These are phyloP conservation scores for Fusarium secorum DNA, from an alignment of 2,329 filamentous ascomycete genomes.

Conservation along the genomic window DNA sequence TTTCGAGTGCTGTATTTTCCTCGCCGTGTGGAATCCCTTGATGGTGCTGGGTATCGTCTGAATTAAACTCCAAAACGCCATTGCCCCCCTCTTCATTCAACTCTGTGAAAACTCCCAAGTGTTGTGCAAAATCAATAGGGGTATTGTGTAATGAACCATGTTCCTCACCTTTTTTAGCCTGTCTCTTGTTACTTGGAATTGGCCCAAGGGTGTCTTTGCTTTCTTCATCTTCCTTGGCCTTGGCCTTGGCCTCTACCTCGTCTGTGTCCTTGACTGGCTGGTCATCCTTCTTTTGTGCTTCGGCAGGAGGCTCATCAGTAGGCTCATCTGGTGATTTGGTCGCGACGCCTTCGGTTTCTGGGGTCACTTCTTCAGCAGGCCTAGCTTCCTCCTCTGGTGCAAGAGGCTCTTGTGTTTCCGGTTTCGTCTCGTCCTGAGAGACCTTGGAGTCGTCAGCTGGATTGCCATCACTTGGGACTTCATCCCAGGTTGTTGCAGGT, in stretches of 20 bases:
- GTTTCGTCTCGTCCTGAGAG: slow-evolving; percentile 25
- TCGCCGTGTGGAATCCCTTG: slow-evolving; percentile 29
- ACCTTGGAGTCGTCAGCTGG: slow-evolving; percentile 32
- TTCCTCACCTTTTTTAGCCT: slow-evolving; percentile 56
- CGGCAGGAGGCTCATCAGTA: slow-evolving; percentile 26
- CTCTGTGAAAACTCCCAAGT: slow-evolving; percentile 42
- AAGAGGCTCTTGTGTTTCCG: slow-evolving; percentile 21
- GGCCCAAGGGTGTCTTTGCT: slow-evolving; percentile 52
- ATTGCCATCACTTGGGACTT: slow-evolving; percentile 35
- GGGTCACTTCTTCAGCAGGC: slow-evolving; percentile 25
- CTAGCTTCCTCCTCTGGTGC: slow-evolving; percentile 24
- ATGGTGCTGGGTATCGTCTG: slow-evolving; percentile 39
- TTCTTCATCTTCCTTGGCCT: slow-evolving; percentile 45
- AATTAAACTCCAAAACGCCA: slow-evolving; percentile 43
- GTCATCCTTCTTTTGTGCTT: slow-evolving; percentile 31
- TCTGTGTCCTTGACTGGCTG: slow-evolving; percentile 4
- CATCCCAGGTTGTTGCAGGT: slow-evolving; percentile 17
- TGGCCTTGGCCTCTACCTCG: slow-evolving; percentile 33
- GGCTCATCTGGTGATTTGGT: slow-evolving; percentile 24
- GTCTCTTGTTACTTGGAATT: slow-evolving; percentile 49
- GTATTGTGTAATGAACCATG: slow-evolving; percentile 49
- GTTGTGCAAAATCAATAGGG: slow-evolving; percentile 48
- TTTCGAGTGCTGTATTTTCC: slow-evolving; percentile 38
- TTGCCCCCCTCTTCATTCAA: slow-evolving; percentile 38
- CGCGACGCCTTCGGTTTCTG: slow-evolving; percentile 29